Conservation (phyloP, 2,329 filamentous ascomycete genomes). For the Fusarium nurragi region DNA sequence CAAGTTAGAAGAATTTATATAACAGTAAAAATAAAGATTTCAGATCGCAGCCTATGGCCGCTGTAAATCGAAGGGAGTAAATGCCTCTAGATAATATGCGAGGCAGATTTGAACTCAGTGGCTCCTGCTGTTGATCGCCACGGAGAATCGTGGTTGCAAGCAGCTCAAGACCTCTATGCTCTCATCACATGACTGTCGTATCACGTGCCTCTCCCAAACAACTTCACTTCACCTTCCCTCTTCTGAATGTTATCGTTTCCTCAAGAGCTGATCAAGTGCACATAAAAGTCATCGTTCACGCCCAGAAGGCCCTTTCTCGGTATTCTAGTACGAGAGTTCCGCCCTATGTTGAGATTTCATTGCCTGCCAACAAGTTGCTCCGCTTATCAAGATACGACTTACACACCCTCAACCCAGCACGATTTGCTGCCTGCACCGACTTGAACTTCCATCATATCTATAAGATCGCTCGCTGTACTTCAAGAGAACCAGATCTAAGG, state of each 20-base stretch:
- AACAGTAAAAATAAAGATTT: too few relatives aligned
- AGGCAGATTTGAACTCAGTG: too few relatives aligned
- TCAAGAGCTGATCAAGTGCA: neutral
- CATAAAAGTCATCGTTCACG: neutral
- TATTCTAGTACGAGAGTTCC: neutral
- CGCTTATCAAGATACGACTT: neutral
- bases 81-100: too few relatives aligned
- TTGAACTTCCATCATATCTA: neutral
- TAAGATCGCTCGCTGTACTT: neutral
- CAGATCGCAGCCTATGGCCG: too few relatives aligned
- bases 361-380: neutral
- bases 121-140: too few relatives aligned
- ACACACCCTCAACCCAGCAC: neutral
- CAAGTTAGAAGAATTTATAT: too few relatives aligned
- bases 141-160: too few relatives aligned
- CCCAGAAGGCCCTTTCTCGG: fast-evolving
- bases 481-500: too few relatives aligned
- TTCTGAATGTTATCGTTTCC: neutral
- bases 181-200: neutral
- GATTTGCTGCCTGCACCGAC: neutral
- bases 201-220: constrained; percentile 9
- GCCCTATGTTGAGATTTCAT: neutral
- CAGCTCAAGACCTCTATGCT: too few relatives aligned
- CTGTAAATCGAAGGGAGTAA: too few relatives aligned
- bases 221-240: constrained; percentile 11